Evolutionary conservation across 352 stramenopile species (phyloP), one percentile per base, ranked within the genome.

Genomic region (Globisporangium takayamanum): DNA sequence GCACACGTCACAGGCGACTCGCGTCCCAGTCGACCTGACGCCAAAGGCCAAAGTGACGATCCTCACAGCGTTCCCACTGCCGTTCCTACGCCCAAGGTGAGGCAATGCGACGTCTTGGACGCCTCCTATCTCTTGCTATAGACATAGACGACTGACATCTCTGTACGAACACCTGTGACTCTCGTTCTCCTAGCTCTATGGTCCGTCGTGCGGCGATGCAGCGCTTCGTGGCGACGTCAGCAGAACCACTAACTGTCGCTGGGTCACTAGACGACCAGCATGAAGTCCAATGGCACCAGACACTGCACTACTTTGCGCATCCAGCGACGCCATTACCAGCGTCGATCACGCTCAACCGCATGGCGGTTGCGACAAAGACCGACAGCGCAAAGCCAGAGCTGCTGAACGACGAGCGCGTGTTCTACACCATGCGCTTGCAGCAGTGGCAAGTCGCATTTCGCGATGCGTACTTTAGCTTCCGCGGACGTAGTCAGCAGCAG

Each of bases 381-480:
- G 63, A 79, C 5, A 59, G 60, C 3, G 52, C 47, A 0, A 73
- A 73, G 42, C 60, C 59, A 6, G 58, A 77, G 3, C 64, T 72
- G 5, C 72, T 73, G 39, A 78, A 72, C 15, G 74, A 85, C 47
- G 77, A 85, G 44, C 74, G 85, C 28, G 65, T 68, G 16, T 92
- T 88, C 54, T 85, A 87, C n/a, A 65, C 68, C 14, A 56, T 76
- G 8, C 69, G 82, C 1, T 76, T 85, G 57, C 65, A 73, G 15
- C 70, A 72, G 4, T 92, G 82, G 82, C 80, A 90, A 53, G 70
- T 83, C 26, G 66, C 80, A 20, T 88, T 92, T 58, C 80, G 73
- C 25, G 68, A 88, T 41, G 67, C 78, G 22, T 92, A 92, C 59
- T 76, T 89, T 62, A 70, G 64, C 11, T 87, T 89, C 33, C 82